phyloP scores from a whole-genome alignment of 306 rosid genomes.

The Myrica gale region DNA sequence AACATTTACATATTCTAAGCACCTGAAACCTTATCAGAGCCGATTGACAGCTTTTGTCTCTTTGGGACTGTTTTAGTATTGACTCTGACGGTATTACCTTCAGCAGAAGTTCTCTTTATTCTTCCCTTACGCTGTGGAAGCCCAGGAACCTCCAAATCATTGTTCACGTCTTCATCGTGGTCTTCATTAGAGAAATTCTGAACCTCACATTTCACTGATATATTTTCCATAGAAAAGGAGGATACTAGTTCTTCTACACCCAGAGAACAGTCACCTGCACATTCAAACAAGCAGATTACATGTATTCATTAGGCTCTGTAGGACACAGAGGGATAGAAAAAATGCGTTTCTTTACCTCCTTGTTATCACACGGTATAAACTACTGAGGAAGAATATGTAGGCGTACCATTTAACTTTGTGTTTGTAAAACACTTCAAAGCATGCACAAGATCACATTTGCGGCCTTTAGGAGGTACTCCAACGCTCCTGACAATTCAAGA shows the following conservation, averaged over 20 bases:
- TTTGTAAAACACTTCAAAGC: constrained; percentile 66
- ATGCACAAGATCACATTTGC: constrained; percentile 70
- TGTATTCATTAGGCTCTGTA: neutral
- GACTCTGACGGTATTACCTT: constrained; percentile 36
- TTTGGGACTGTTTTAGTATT: constrained; percentile 18
- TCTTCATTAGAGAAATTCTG: constrained; percentile 35
- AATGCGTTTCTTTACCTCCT: neutral
- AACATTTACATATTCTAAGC: constrained; percentile 23
- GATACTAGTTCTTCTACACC: constrained; percentile 32
- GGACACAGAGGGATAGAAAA: constrained; percentile 4
- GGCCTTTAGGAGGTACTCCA: constrained; percentile 70
- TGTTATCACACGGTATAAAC: neutral
- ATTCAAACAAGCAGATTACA: constrained; percentile 23
- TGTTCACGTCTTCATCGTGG: constrained; percentile 31
- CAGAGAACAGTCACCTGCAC: constrained; percentile 52
- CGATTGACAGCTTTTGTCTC: constrained; percentile 43
- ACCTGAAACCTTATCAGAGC: constrained; percentile 60
- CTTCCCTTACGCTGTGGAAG: constrained; percentile 45
- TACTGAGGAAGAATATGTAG: neutral
- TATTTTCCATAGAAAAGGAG: constrained; percentile 38
- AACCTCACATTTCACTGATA: constrained; percentile 28
- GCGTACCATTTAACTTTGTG: constrained; percentile 52
- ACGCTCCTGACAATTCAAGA: constrained; percentile 59
- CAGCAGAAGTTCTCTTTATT: constrained; percentile 37
- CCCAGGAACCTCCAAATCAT: constrained; percentile 34